Conservation (phyloP, 805 yeast species). For the Blastobotrys chiropterorum region DNA sequence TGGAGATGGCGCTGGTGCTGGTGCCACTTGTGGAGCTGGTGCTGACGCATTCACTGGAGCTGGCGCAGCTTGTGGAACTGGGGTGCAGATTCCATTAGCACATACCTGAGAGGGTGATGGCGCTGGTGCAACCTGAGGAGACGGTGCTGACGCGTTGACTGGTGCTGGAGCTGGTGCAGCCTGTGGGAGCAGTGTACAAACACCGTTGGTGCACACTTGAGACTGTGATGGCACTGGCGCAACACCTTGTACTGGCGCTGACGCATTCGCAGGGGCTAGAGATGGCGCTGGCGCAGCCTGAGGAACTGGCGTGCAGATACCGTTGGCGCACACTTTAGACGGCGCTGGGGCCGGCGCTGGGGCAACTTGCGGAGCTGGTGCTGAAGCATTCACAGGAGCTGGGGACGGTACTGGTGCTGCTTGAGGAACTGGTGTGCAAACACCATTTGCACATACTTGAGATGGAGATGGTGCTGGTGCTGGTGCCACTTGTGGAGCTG, state of each 20-base stretch:
- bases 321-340: slow-evolving; percentile 2
- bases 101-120: not conserved
- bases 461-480: not conserved
- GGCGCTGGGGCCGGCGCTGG: too few species aligned
- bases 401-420: not conserved
- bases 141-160: not conserved
- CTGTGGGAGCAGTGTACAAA: not conserved
- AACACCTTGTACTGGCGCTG: not conserved
- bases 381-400: too few species aligned
- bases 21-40: not conserved
- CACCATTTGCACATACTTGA: not conserved
- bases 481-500: not conserved
- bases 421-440: not conserved
- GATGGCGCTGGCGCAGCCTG: too few species aligned
- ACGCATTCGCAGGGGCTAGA: not conserved
- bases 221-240: not conserved
- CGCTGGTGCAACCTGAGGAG: not conserved
- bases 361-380: too few species aligned
- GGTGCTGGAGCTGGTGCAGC: slow-evolving; percentile 2
- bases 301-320: slow-evolving; percentile 3
- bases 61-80: not conserved
- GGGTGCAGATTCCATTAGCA: not conserved
- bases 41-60: not conserved
- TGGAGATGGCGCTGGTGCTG: not conserved
- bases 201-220: not conserved